These are phyloP conservation scores for Hypoxylon subgilvum DNA, from an alignment of 495 filamentous ascomycete species.

Conservation along the genomic window DNA sequence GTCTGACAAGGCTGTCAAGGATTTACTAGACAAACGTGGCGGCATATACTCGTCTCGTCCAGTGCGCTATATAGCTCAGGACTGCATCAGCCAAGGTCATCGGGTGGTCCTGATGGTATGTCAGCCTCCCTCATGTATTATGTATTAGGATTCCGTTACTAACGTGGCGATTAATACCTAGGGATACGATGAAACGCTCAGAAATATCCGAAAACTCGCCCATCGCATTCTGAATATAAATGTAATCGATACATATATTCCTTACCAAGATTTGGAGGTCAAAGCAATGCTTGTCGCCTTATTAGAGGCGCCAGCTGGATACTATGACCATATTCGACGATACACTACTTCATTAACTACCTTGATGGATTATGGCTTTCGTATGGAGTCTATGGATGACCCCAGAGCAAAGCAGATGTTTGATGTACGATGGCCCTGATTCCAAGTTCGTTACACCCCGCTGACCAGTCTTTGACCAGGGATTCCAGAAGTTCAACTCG, in stretches of 20 bases:
- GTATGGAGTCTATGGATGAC: conserved; percentile 56
- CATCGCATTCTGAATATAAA: conserved; percentile 33
- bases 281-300: conserved; percentile 38
- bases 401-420: conserved; percentile 60
- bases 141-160: not conserved
- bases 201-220: conserved; percentile 50
- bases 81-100: conserved; percentile 18
- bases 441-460: not conserved
- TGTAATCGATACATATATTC: conserved; percentile 41
- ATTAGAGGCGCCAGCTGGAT: conserved; percentile 26
- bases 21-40: conserved; percentile 41
- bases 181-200: conserved; percentile 49
- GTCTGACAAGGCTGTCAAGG: conserved; percentile 40
- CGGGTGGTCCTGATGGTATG: conserved; percentile 54
- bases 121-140: conserved; percentile 23
- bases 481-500: conserved; percentile 59
- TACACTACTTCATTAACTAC: conserved; percentile 63
- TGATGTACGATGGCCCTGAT: conserved; percentile 30
- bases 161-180: conserved; percentile 12
- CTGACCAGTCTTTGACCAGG: conserved; percentile 21
- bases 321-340: conserved; percentile 45
- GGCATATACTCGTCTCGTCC: conserved; percentile 40
- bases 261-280: conserved; percentile 39
- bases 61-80: conserved; percentile 31
- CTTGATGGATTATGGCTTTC: conserved; percentile 62